Conservation (phyloP, 73 alveolate species). For the Durusdinium trenchii region DNA sequence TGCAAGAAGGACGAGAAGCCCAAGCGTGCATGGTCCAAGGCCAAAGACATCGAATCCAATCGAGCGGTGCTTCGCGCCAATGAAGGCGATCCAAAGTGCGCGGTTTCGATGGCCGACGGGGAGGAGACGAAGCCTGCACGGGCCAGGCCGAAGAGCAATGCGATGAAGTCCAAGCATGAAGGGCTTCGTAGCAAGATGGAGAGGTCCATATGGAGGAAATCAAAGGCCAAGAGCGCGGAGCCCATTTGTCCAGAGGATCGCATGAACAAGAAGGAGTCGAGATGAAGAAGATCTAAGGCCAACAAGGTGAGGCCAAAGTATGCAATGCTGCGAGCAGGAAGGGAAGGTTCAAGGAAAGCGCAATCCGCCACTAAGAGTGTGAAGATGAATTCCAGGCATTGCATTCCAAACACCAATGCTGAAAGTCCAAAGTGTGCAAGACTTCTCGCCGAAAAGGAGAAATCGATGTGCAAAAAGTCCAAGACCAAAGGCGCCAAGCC, state of each 20-base stretch:
- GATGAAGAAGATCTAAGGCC: background rate
- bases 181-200: background rate
- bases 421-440: background rate
- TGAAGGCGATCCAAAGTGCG: background rate
- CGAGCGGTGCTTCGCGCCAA: background rate
- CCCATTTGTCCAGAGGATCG: background rate
- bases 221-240: background rate
- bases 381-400: slow-evolving; percentile 35
- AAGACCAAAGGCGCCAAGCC: background rate
- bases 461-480: background rate
- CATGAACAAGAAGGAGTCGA: background rate
- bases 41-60: background rate
- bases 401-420: slow-evolving; percentile 8
- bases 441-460: background rate
- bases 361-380: slow-evolving; percentile 11
- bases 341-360: background rate
- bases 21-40: slow-evolving; percentile 32
- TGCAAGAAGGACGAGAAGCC: background rate
- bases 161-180: background rate
- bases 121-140: slow-evolving; percentile 30
- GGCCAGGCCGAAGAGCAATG: background rate
- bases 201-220: background rate
- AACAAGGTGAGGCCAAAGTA: background rate
- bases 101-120: background rate
- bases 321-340: background rate